Conservation (phyloP, 2,329 filamentous ascomycete species). For the Beauveria medogensis region DNA sequence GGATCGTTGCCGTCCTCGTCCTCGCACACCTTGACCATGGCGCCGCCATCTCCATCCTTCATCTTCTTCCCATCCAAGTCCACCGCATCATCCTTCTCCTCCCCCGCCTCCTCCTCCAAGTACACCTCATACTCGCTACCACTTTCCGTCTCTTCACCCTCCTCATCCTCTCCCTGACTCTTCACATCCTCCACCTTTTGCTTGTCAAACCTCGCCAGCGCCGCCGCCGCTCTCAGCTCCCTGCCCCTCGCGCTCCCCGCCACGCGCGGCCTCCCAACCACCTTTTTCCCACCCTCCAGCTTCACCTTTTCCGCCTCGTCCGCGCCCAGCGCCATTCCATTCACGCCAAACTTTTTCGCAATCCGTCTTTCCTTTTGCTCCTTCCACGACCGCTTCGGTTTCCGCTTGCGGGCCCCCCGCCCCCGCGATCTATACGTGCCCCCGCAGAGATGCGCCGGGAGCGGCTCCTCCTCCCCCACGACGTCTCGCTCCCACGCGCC, state of each 20-base stretch:
- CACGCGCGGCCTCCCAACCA: conserved; percentile 60
- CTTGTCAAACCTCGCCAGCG: conserved; percentile 62
- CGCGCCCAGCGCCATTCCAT: conserved; percentile 60
- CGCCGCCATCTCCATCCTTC: conserved; percentile 56
- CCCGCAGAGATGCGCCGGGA: conserved; percentile 70
- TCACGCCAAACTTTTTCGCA: conserved; percentile 66
- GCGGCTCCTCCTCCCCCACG: conserved; percentile 42
- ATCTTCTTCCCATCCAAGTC: conserved; percentile 59
- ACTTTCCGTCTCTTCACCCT: conserved; percentile 27
- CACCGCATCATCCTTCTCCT: conserved; percentile 35
- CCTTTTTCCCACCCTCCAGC: conserved; percentile 58
- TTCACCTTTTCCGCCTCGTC: conserved; percentile 58
- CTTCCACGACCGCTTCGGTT: conserved; percentile 53
- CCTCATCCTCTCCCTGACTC: conserved; percentile 25
- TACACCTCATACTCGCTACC: conserved; percentile 38
- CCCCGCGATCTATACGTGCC: conserved; percentile 63
- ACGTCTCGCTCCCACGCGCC: conserved; percentile 43
- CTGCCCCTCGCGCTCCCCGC: conserved; percentile 66
- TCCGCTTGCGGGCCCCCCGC: conserved; percentile 46
- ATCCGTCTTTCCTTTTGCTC: conserved; percentile 64
- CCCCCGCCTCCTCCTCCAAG: conserved; percentile 26
- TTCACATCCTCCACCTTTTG: conserved; percentile 36
- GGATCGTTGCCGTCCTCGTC: conserved; percentile 51
- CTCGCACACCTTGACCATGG: conserved; percentile 67
- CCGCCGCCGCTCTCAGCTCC: conserved; percentile 69